Percentiles rank a stretch among this genome's conserved stretches.
These are phyloP conservation scores for Linum usitatissimum DNA, from an alignment of 345 rosid species.

Conservation along the genomic window DNA sequence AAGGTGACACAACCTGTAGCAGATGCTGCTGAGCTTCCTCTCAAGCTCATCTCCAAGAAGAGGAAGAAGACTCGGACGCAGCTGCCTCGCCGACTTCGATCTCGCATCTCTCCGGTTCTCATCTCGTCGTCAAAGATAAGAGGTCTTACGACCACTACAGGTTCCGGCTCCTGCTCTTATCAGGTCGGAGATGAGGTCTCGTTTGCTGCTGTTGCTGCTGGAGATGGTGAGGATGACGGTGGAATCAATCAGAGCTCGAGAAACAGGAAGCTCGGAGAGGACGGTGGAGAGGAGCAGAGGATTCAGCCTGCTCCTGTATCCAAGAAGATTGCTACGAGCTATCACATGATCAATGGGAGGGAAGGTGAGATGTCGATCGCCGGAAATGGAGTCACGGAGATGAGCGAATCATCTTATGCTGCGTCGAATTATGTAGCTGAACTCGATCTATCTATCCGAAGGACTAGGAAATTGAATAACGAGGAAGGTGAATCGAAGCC, in stretches of 20 bases:
- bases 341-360: conserved; percentile 22
- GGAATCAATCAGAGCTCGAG: conserved; percentile 12
- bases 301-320: conserved; percentile 15
- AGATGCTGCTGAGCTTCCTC: not conserved
- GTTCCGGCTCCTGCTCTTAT: not conserved
- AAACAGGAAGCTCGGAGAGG: conserved; percentile 32
- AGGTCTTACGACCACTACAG: not conserved
- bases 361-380: conserved; percentile 20
- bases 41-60: conserved; percentile 1
- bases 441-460: conserved; percentile 15
- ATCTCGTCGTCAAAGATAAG: not conserved
- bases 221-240: not conserved
- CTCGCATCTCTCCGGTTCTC: conserved; percentile 15
- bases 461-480: not conserved
- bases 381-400: conserved; percentile 26
- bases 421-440: conserved; percentile 26
- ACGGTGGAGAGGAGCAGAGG: conserved; percentile 20
- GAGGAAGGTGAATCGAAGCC: conserved; percentile 22
- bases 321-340: conserved; percentile 41
- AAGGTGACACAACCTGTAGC: not conserved
- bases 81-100: conserved; percentile 7
- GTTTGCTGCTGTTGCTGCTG: conserved; percentile 13
- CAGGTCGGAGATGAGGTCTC: conserved; percentile 30
- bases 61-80: conserved; percentile 22
- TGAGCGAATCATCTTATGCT: conserved; percentile 51